A percentile compares a stretch with the other conserved stretches of the same genome.
Evolutionary conservation across 1,284 basidiomycete genomes (phyloP).

Genomic region (Cryptococcus floricola): DNA sequence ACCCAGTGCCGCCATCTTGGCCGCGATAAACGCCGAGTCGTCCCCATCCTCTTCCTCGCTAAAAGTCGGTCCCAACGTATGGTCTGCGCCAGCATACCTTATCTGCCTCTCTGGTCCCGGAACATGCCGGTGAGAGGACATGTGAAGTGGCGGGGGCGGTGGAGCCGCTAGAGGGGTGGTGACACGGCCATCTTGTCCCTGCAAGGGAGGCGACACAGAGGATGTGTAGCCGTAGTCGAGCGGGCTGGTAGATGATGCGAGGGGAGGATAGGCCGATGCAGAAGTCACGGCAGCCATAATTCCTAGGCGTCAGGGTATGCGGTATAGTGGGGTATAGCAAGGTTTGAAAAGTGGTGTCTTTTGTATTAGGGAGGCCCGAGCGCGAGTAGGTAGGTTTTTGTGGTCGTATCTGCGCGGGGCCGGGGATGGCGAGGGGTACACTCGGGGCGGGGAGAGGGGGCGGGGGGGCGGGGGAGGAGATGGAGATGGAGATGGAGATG

Average conservation of each 20-base stretch:
- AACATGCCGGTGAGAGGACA: slow-evolving; percentile 10
- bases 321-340: background rate
- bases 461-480: too few species aligned
- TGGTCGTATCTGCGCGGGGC: background rate
- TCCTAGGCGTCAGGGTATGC: background rate
- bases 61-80: slow-evolving; percentile 42
- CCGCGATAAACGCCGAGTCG: slow-evolving; percentile 41
- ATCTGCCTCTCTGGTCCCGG: slow-evolving; percentile 13
- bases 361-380: background rate
- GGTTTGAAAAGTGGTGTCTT: background rate
- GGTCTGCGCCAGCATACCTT: slow-evolving; percentile 31
- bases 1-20: slow-evolving; percentile 36
- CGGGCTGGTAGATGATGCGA: background rate
- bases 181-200: background rate
- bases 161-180: slow-evolving; percentile 23
- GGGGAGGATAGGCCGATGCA: background rate
- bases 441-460: too few species aligned
- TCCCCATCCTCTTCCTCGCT: slow-evolving; percentile 45
- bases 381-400: background rate
- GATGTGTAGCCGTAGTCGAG: background rate
- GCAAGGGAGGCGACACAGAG: background rate
- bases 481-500: too few species aligned
- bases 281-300: background rate
- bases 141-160: slow-evolving; percentile 18
- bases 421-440: too few species aligned